These are phyloP conservation scores for Annona cherimola DNA, from an alignment of 164 flowering plant species.

Conservation along the genomic window DNA sequence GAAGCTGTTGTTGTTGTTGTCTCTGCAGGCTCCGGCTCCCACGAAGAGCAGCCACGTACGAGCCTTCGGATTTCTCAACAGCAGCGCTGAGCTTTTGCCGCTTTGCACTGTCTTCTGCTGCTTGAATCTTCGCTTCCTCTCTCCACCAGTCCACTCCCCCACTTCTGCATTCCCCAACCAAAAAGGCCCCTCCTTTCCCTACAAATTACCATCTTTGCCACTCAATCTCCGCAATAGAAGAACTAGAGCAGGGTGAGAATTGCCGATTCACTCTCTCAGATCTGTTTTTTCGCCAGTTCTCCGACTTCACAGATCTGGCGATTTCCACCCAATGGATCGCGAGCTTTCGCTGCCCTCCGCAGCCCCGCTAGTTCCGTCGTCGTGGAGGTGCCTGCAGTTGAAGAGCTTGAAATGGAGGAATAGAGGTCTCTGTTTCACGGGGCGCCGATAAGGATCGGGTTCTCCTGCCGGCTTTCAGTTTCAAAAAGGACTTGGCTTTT, in stretches of 20 bases:
- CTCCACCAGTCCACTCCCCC: background rate
- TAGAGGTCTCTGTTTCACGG: background rate
- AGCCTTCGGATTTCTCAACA: too few relatives aligned
- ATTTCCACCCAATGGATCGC: background rate
- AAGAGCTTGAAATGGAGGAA: background rate
- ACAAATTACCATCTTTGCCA: background rate
- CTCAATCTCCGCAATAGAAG: background rate
- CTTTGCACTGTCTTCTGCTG: too few relatives aligned
- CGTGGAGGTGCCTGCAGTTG: background rate
- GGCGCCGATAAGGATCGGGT: background rate
- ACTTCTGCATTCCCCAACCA: background rate
- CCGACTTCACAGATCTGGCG: background rate
- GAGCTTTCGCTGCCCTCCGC: background rate
- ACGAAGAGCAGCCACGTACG: too few relatives aligned
- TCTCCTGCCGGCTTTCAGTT: background rate
- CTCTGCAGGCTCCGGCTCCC: too few relatives aligned
- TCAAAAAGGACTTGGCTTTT: background rate
- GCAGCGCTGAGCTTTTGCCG: too few relatives aligned
- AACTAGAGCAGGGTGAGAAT: background rate
- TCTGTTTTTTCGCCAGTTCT: background rate
- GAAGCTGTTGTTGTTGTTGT: too few relatives aligned
- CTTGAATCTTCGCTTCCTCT: too few relatives aligned
- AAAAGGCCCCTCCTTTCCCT: background rate
- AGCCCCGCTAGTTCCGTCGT: background rate
- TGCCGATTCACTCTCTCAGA: background rate